Percentiles rank a stretch among this genome's conserved stretches.
These are phyloP conservation scores for Suhomyces sp. DNA, from an alignment of 805 yeast species.

Conservation along the genomic window DNA sequence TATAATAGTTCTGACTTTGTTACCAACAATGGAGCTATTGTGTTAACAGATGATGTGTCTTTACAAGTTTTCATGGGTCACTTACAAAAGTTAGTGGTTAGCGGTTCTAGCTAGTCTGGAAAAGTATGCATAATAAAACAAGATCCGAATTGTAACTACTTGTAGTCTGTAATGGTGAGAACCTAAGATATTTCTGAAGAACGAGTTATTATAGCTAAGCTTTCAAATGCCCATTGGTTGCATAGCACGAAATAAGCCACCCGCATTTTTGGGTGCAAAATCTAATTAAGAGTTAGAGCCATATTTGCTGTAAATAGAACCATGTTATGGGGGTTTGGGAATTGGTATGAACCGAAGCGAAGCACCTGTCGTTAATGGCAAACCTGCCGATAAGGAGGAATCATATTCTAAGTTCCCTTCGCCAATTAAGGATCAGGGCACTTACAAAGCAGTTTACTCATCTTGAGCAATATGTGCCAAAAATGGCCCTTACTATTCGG, in stretches of 20 bases:
- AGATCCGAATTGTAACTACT: not conserved
- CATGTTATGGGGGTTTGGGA: conserved; percentile 6
- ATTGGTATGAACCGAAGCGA: conserved; percentile 4
- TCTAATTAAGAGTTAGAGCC: too few species aligned
- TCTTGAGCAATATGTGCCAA: conserved; percentile 12
- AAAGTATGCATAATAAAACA: not conserved
- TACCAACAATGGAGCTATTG: conserved; percentile 60
- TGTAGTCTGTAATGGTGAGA: not conserved
- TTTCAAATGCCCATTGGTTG: too few species aligned
- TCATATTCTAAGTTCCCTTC: conserved; percentile 11
- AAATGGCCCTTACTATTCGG: conserved; percentile 18
- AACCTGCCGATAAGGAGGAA: not conserved
- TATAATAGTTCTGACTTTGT: conserved; percentile 59
- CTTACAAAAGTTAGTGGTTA: conserved; percentile 84
- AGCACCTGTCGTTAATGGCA: not conserved
- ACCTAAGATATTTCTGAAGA: too few species aligned
- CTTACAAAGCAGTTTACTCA: conserved; percentile 9
- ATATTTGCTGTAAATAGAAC: not conserved
- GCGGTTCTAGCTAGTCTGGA: conserved; percentile 30
- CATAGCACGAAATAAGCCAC: not conserved
- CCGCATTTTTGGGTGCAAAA: not conserved
- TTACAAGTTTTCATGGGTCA: conserved; percentile 94
- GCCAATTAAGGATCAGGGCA: conserved; percentile 10
- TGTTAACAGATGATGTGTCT: conserved; percentile 93
- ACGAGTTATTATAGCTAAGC: too few species aligned